These are phyloP conservation scores for Pythium pyrilobum DNA, from an alignment of 352 stramenopile genomes.

Conservation along the genomic window DNA sequence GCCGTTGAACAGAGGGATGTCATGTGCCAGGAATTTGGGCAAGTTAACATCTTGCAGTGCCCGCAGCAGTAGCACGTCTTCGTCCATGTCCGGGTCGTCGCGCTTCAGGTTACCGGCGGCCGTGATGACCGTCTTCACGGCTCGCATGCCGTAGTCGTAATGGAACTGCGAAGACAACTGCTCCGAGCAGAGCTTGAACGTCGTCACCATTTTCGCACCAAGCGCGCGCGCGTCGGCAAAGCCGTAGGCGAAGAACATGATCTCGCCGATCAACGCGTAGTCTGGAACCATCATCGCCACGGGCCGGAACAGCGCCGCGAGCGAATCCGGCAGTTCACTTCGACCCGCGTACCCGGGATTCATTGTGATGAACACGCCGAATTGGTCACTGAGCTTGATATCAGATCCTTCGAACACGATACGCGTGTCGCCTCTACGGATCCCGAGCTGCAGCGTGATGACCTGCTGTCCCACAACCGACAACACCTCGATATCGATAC, in stretches of 20 bases:
- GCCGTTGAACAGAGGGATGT: slow-evolving; percentile 94
- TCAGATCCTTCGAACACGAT: slow-evolving; percentile 95
- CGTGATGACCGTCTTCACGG: slow-evolving; percentile 88
- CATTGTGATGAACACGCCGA: slow-evolving; percentile 90
- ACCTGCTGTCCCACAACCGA: slow-evolving; percentile 89
- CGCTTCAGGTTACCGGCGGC: slow-evolving; percentile 89
- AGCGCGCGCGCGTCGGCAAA: slow-evolving; percentile 52
- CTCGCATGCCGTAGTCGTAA: slow-evolving; percentile 91
- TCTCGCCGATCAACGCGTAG: slow-evolving; percentile 86
- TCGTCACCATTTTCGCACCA: slow-evolving; percentile 84
- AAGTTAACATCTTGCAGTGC: slow-evolving; percentile 95
- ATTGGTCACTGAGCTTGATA: slow-evolving; percentile 92
- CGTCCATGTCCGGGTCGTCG: slow-evolving; percentile 88
- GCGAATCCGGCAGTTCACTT: slow-evolving; percentile 83
- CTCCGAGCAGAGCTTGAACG: slow-evolving; percentile 88
- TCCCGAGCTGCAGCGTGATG: slow-evolving; percentile 88
- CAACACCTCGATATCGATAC: slow-evolving; percentile 86
- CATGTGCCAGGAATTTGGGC: slow-evolving; percentile 93
- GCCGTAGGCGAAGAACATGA: slow-evolving; percentile 90
- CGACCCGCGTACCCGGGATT: slow-evolving; percentile 87
- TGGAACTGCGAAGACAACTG: slow-evolving; percentile 87
- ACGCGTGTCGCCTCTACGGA: slow-evolving; percentile 70
- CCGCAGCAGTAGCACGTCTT: slow-evolving; percentile 91
- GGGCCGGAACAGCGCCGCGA: slow-evolving; percentile 80
- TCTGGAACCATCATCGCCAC: slow-evolving; percentile 92